Conservation (phyloP, 768 basidiomycete species). For the Lentinula boryana region DNA sequence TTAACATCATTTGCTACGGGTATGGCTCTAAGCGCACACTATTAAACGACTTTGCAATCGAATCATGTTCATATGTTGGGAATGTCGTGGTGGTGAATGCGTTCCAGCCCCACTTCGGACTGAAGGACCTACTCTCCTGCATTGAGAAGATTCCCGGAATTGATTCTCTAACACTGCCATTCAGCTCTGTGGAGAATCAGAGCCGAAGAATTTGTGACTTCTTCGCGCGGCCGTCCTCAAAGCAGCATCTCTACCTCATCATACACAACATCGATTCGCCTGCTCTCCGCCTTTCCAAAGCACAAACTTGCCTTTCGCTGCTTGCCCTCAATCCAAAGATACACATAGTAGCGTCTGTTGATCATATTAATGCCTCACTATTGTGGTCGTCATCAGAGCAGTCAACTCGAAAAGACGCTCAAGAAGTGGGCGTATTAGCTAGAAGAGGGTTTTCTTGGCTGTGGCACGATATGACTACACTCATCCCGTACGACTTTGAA, state of each 20-base stretch:
- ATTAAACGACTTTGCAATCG: constrained; percentile 69
- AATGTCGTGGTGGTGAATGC: constrained; percentile 37
- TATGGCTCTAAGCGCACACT: constrained; percentile 79
- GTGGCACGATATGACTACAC: constrained; percentile 54
- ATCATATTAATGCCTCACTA: constrained; percentile 64
- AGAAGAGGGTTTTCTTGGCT: too few species aligned
- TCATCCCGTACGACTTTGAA: constrained; percentile 76
- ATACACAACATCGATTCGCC: constrained; percentile 85
- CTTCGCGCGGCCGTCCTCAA: constrained; percentile 35
- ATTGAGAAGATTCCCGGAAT: constrained; percentile 49
- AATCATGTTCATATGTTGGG: constrained; percentile 50
- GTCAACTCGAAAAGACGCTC: constrained; percentile 43
- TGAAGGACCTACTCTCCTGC: constrained; percentile 63
- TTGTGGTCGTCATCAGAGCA: constrained; percentile 65
- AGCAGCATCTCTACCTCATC: constrained; percentile 62
- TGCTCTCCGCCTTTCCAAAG: constrained; percentile 55
- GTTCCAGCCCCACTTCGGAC: constrained; percentile 30
- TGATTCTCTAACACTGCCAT: constrained; percentile 24
- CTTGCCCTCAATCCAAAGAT: constrained; percentile 71
- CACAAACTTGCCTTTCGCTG: constrained; percentile 45
- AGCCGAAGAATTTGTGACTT: constrained; percentile 60
- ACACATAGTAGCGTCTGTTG: constrained; percentile 80
- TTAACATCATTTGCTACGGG: constrained; percentile 52
- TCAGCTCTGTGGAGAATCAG: constrained; percentile 49
- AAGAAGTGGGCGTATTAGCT: not conserved